Conservation (phyloP, 306 rosid genomes). For the Inga leiocalycina region DNA sequence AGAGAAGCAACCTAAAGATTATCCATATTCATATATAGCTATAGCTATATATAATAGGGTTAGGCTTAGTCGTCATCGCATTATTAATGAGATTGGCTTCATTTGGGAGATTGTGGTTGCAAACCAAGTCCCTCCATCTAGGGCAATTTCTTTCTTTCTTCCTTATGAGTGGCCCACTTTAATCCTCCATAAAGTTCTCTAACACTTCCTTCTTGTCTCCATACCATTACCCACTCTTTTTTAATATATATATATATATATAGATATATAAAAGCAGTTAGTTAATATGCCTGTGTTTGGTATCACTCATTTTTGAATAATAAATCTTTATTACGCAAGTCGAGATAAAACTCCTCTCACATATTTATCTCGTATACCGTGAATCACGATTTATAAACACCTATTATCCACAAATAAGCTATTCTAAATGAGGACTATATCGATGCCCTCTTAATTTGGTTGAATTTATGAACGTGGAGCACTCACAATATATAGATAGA, state of each 20-base stretch:
- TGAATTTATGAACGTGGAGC: constrained; percentile 38
- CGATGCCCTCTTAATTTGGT: constrained; percentile 22
- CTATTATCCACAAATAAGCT: no score
- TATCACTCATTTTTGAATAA: no score
- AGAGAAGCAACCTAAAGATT: neutral
- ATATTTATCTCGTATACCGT: no score
- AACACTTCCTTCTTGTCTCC: constrained; percentile 35
- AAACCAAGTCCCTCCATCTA: constrained; percentile 51
- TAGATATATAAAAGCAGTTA: neutral
- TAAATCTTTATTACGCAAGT: no score
- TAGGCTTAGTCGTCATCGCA: constrained; percentile 53
- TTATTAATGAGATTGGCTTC: constrained; percentile 38
- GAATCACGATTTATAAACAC: no score
- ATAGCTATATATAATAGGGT: neutral
- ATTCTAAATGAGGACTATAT: neutral
- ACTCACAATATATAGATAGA: constrained; percentile 41
- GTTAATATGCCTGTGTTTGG: neutral
- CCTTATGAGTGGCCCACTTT: constrained; percentile 42
- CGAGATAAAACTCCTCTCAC: no score
- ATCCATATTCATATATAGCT: neutral
- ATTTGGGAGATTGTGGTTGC: constrained; percentile 61
- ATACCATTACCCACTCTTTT: no score
- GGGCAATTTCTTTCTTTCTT: constrained; percentile 35
- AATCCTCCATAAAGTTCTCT: constrained; percentile 26
- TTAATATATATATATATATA: neutral